phyloP scores from a whole-genome alignment of 805 yeast species.

The Metschnikowia chrysomelidarum region DNA sequence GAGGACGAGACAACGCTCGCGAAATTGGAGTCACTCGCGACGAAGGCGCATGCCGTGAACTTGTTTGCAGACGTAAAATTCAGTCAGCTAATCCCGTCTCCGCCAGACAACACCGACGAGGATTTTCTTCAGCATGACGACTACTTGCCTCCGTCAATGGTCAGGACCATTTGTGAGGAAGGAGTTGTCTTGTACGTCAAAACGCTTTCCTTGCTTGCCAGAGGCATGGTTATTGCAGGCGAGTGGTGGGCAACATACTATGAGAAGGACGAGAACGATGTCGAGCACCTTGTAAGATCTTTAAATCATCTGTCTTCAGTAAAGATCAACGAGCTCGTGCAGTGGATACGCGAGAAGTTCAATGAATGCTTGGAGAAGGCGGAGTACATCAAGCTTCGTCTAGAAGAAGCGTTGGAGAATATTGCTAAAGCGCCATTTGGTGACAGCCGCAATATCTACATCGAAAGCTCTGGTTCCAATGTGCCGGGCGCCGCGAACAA shows the following conservation, averaged over 20 bases:
- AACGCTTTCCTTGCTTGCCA: slow-evolving; percentile 75
- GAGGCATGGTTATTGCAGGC: slow-evolving; percentile 82
- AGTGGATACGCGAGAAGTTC: slow-evolving; percentile 87
- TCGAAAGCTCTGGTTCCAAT: slow-evolving; percentile 12
- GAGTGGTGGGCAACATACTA: slow-evolving; percentile 77
- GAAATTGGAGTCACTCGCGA: slow-evolving; percentile 70
- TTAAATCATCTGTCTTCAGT: slow-evolving; percentile 25
- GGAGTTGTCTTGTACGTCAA: slow-evolving; percentile 84
- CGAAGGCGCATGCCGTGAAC: slow-evolving; percentile 87
- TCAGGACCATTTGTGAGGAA: slow-evolving; percentile 70
- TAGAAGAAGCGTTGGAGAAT: slow-evolving; percentile 48
- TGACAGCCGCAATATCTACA: slow-evolving; percentile 12
- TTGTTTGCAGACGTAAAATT: slow-evolving; percentile 90
- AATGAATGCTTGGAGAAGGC: slow-evolving; percentile 89
- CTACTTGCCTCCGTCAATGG: slow-evolving; percentile 54
- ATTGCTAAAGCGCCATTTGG: slow-evolving; percentile 18
- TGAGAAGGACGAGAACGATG: slow-evolving; percentile 16
- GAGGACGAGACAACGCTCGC: slow-evolving; percentile 38
- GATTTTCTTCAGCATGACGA: slow-evolving; percentile 38
- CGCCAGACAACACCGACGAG: slow-evolving; percentile 47
- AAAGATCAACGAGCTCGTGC: slow-evolving; percentile 68
- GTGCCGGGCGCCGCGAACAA: slow-evolving; percentile 5
- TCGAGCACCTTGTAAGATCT: slow-evolving; percentile 13
- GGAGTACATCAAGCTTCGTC: slow-evolving; percentile 63
- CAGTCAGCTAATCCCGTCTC: slow-evolving; percentile 76